Evolutionary conservation across 1,139 yeast species (phyloP), one percentile per base, ranked within the genome.

Genomic region (Lodderomyces beijingensis): DNA sequence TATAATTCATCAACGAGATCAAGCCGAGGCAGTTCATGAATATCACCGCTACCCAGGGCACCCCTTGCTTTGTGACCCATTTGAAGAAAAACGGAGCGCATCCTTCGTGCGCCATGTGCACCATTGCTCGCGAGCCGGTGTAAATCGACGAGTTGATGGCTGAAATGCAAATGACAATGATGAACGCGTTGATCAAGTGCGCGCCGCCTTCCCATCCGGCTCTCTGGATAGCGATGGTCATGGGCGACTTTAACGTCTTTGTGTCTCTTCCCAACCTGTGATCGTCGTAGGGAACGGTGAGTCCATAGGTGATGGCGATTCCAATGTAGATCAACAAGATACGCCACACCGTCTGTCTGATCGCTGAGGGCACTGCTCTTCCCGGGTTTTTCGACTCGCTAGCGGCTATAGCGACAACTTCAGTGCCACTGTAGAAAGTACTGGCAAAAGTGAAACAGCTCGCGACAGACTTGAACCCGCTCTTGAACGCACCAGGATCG

Each of bases 401-500:
- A 0, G 80, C 79, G 28, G 77, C 64, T 18, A 76, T 56, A 4
- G 80, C 77, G 16, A 75, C 66, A 16, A 77, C 69, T 48, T 77
- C 83, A 12, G 76, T 70, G 30, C 83, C 82, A 3, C 75, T 59
- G 41, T 73, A 74, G 38, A 73, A 76, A 3, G 75, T 78, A 50
- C 77, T 76, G 31, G 86, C 80, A 55, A 75, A 80, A 7, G 81
- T 84, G 49, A 83, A 79, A 2, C 84, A 79, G 35, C 64, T 70
- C 10, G 82, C 88, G 28, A 82, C 77, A 32, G 88, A 85, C 41
- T 72, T 67, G 50, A 80, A 77, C 0, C 86, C 86, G 36, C 64
- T 49, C n/a, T 59, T 49, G 40, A 67, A 63, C 5, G 71, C 57
- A 21, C 74, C 74, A 1, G 83, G 82, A 36, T 61, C 65, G 38